These are phyloP conservation scores for Bombardia bombarda DNA, from an alignment of 495 filamentous ascomycete species.

Conservation along the genomic window DNA sequence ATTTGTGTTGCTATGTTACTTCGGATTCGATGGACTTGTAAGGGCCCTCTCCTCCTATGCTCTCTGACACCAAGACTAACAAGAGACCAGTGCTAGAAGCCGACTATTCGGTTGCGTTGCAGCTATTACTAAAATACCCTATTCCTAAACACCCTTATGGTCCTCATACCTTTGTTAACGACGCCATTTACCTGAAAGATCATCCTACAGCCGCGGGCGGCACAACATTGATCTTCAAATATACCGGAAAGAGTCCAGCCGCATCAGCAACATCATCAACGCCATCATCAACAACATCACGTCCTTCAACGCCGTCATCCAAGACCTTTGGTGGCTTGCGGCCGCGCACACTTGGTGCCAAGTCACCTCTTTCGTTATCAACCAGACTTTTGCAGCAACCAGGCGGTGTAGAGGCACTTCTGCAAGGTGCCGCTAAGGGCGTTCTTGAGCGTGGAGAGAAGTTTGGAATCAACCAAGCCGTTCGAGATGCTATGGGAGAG, in stretches of 20 bases:
- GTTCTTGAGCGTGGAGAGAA: conserved; percentile 76
- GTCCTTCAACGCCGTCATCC: conserved; percentile 24
- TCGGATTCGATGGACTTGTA: conserved; percentile 83
- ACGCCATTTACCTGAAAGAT: conserved; percentile 76
- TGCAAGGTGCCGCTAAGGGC: conserved; percentile 79
- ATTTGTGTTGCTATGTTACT: conserved; percentile 93
- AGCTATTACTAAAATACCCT: conserved; percentile 75
- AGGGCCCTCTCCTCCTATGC: conserved; percentile 22
- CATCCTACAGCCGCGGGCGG: conserved; percentile 70
- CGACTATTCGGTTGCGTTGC: conserved; percentile 78
- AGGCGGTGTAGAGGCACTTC: conserved; percentile 62
- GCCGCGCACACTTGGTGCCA: conserved; percentile 26
- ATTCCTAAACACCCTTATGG: conserved; percentile 52
- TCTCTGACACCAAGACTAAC: conserved; percentile 7
- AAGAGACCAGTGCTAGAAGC: conserved; percentile 61
- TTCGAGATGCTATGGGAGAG: conserved; percentile 83
- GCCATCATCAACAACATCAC: conserved; percentile 25
- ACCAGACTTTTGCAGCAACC: conserved; percentile 53
- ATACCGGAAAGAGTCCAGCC: conserved; percentile 61
- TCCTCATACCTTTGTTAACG: conserved; percentile 72
- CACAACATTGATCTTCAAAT: conserved; percentile 68
- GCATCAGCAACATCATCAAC: conserved; percentile 35
- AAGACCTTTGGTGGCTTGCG: conserved; percentile 23
- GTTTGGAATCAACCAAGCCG: conserved; percentile 82
- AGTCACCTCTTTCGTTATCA: conserved; percentile 47